Evolutionary conservation across 345 rosid species (phyloP), one percentile per base, ranked within the genome.

Genomic region (Hevea brasiliensis): DNA sequence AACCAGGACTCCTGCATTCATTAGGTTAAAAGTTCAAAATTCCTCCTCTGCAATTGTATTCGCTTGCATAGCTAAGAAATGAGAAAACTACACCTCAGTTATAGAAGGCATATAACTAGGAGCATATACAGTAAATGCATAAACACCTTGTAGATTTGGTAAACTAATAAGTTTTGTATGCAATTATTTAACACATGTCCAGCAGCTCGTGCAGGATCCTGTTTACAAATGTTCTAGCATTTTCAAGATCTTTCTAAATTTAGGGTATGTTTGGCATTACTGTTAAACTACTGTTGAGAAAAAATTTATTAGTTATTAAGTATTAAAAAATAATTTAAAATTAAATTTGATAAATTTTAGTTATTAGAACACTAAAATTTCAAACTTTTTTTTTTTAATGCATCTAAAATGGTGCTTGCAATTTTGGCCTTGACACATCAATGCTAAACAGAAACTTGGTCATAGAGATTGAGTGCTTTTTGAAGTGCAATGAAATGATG

Each of bases 1-100:
- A 74, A 92, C 95, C 74, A 92, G 96, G 51, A 95, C 99, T 64
- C 99, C 97, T 92, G 85, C 85, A 83, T 23, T 56, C 59, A 76
- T 63, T 40, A 60, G 47, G 42, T 57, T 26, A 26, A 68, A 20
- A 40, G 51, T 63, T 74, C 45, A 51, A 41, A 54, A 50, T 45
- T 32, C 44, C 8, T 56, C 18, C 1, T 2, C 13, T n/a, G 26
- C 21, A 70, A 62, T 48, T 40, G 45, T 26, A 58, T 37, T 20
- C 56, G 62, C 48, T 27, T 26, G 32, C 59, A 44, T 29, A 32
- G 61, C 41, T 26, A 57, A 47, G 17, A 15, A 59, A 58, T 21
- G 26, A 24, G 9, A 21, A 70, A 17, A 42, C 7, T 17, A 17
- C 1, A 20, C 3, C 42, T 21, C 27, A 24, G 20, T 20, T 60